Percentiles rank a stretch among this genome's conserved stretches.
phyloP scores from a whole-genome alignment of 495 filamentous ascomycete species.

The Chaetomium cochliodes region DNA sequence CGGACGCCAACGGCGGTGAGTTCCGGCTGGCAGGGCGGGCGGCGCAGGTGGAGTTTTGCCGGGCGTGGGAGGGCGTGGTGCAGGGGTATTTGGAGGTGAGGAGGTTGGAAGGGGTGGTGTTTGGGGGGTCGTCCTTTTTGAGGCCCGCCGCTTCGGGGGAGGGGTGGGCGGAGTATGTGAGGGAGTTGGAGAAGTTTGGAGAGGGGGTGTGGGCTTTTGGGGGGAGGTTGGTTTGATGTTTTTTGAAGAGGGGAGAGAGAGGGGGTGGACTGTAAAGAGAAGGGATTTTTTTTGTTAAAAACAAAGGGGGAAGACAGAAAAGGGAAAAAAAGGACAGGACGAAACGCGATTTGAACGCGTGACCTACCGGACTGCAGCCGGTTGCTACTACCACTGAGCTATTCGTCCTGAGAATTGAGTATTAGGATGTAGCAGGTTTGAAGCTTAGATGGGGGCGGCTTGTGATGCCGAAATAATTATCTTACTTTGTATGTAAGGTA shows the following conservation, averaged over 20 bases:
- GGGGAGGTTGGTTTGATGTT: not conserved
- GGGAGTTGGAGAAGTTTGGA: not conserved
- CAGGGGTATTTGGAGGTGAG: not conserved
- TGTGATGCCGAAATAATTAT: not conserved
- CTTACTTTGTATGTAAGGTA: no score
- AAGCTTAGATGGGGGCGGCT: not conserved
- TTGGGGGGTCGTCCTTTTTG: not conserved
- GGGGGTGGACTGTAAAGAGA: no score
- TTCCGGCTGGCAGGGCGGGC: not conserved
- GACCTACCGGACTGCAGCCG: conserved; percentile 25
- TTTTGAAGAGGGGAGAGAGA: not conserved
- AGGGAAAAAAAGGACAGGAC: conserved; percentile 8
- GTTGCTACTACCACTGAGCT: conserved; percentile 25
- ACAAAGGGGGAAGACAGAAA: not conserved
- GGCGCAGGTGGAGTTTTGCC: conserved; percentile 4
- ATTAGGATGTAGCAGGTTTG: not conserved
- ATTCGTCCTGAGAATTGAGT: conserved; percentile 10
- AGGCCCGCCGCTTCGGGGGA: not conserved
- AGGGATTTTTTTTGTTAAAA: no score
- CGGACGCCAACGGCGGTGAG: not conserved
- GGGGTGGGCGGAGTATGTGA: not conserved
- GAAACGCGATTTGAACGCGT: conserved; percentile 25
- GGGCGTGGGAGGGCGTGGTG: conserved; percentile 4
- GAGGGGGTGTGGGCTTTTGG: not conserved
- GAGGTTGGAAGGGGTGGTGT: not conserved